Percentiles rank a stretch among this genome's conserved stretches.
Conservation (phyloP, 371 early-diverging fungal genomes). For the Rhizomucor pusillus region DNA sequence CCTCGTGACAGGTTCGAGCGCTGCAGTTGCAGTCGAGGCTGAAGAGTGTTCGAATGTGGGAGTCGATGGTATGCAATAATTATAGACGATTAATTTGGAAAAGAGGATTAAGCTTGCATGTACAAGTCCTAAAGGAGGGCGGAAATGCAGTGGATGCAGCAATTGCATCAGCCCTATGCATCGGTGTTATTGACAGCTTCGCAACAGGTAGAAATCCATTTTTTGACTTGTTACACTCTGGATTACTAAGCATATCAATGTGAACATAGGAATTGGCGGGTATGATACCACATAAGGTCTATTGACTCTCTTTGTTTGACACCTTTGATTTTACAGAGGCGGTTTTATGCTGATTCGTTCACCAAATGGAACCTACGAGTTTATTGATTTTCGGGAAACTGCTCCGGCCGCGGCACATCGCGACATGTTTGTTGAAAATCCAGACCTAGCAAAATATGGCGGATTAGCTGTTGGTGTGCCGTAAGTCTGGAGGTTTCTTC, state of each 20-base stretch:
- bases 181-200: constrained; percentile 93
- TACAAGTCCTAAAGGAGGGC: constrained; percentile 77
- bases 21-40: constrained; percentile 88
- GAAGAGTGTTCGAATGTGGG: constrained; percentile 81
- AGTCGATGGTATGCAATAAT: constrained; percentile 57
- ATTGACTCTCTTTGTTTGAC: background rate
- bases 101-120: background rate
- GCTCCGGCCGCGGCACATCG: constrained; percentile 77
- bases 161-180: constrained; percentile 89
- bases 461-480: constrained; percentile 91
- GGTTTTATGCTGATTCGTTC: constrained; percentile 95
- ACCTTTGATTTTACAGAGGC: constrained; percentile 54
- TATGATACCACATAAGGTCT: constrained; percentile 7
- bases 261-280: constrained; percentile 42
- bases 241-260: background rate
- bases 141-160: constrained; percentile 98
- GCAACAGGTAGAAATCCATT: constrained; percentile 92
- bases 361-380: constrained; percentile 54
- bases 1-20: constrained; percentile 44
- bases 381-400: constrained; percentile 86
- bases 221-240: constrained; percentile 17
- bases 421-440: constrained; percentile 73
- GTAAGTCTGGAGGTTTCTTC: constrained; percentile 33
- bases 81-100: background rate
- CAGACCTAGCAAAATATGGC: constrained; percentile 67